Evolutionary conservation across 2,329 filamentous ascomycete species (phyloP), one percentile per base, ranked within the genome.

Genomic region (Clonostachys sp.): DNA sequence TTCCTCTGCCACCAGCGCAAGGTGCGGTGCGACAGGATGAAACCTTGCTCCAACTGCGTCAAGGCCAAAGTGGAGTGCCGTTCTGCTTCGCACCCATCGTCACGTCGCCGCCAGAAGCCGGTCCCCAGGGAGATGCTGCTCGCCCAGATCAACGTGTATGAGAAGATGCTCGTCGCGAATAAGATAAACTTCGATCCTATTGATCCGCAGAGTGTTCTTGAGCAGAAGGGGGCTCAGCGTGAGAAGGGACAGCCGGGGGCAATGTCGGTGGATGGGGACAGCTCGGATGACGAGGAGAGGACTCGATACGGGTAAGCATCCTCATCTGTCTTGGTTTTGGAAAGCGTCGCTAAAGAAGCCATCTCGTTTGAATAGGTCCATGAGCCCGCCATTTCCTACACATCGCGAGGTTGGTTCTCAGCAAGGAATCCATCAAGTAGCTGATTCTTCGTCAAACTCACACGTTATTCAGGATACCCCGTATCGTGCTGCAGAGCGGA

Each of bases 1-100:
- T 75, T 89, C 13, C 73, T 84, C 16, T 92, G 88, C 59, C 86
- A 91, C 61, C 85, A 87, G 61, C 81, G 86, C 51, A 90, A 90
- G 62, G 78, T 90, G 39, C 84, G 83, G 50, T 90, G 87, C 64
- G 83, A 89, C 63, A 86, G 84, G 64, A 80, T 76, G 55, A 83
- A 83, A 63, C 86, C 86, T 14, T 90, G 87, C 59, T 72, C 77
- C 56, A 85, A 86, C 64, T 89, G 86, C 59, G 70, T 81, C 60
- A 84, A 78, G 63, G 75, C 79, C 45, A 67, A 73, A 20, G 76
- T 76, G 34, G 78, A 86, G 54, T 90, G 83, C 60, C 73, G 75
- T 36, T 78, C 83, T 9, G 65, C 78, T 52, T 68, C 80, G 57
- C 68, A 80, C 55, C 64, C 81, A 59, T 70, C 83, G 60, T 71